Evolutionary conservation across 768 basidiomycete species (phyloP).

Genomic region (Hydnum rufescens): DNA sequence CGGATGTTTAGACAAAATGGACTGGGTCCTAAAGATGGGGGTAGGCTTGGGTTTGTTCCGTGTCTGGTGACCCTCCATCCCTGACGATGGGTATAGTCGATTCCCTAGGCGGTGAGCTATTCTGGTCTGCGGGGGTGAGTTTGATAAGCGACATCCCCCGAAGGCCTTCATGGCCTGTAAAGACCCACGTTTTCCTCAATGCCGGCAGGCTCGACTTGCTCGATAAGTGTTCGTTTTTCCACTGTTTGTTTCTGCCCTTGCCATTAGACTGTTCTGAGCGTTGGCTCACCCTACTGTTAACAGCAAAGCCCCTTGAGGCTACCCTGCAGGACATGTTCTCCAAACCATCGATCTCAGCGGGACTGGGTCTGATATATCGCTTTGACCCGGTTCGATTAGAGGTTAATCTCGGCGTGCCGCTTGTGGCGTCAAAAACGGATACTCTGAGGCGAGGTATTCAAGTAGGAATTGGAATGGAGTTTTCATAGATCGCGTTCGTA

Average conservation of each 20-base stretch:
- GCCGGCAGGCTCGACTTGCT: constrained; percentile 52
- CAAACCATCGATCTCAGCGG: constrained; percentile 55
- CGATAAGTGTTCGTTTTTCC: constrained; percentile 27
- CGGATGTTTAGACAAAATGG: constrained; percentile 57
- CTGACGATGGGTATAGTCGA: constrained; percentile 33
- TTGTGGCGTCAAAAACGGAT: constrained; percentile 49
- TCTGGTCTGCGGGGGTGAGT: constrained; percentile 59
- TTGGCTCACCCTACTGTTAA: background rate
- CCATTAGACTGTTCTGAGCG: constrained; percentile 9
- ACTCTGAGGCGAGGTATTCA: constrained; percentile 50
- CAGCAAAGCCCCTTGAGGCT: constrained; percentile 19
- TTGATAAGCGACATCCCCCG: constrained; percentile 52
- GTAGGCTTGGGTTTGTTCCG: constrained; percentile 22
- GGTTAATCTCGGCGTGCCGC: constrained; percentile 70
- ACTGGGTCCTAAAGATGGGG: constrained; percentile 56
- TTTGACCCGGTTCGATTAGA: constrained; percentile 75
- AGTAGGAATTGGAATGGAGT: constrained; percentile 64
- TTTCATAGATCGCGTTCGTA: too few species aligned
- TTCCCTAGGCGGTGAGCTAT: constrained; percentile 64
- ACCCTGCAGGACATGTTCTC: constrained; percentile 25
- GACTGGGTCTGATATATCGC: constrained; percentile 64
- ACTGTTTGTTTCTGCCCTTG: constrained; percentile 6
- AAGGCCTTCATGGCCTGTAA: constrained; percentile 69
- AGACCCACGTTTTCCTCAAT: constrained; percentile 63
- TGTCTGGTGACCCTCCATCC: background rate